A percentile compares a stretch with the other conserved stretches of the same genome.
phyloP scores from a whole-genome alignment of 306 rosid species.

The Citrullus mucosospermus region DNA sequence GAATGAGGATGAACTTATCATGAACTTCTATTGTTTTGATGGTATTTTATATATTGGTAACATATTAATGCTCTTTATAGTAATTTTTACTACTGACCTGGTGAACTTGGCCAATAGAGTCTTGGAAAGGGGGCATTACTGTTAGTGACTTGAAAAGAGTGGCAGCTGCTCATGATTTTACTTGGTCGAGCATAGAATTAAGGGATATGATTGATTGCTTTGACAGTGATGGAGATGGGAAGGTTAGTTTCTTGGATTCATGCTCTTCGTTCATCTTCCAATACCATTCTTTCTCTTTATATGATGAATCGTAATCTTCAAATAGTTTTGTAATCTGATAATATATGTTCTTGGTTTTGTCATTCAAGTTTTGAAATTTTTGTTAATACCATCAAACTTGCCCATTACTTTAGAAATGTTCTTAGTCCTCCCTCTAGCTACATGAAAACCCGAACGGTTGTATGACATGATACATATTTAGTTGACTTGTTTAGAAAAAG shows the following conservation, averaged over 20 bases:
- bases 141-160: slow-evolving; percentile 45
- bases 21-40: slow-evolving; percentile 73
- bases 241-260: slow-evolving; percentile 27
- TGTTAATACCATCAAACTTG: neutral
- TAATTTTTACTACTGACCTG: slow-evolving; percentile 15
- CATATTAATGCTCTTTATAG: neutral
- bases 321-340: neutral
- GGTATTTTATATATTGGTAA: slow-evolving; percentile 34
- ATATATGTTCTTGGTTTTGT: neutral
- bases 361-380: neutral
- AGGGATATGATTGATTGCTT: slow-evolving; percentile 65
- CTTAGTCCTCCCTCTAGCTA: neutral
- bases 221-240: slow-evolving; percentile 67
- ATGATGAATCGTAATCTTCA: neutral
- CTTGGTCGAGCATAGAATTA: slow-evolving; percentile 62
- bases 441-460: neutral
- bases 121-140: slow-evolving; percentile 50
- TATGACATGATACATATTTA: neutral
- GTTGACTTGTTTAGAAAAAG: neutral
- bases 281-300: neutral
- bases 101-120: slow-evolving; percentile 32
- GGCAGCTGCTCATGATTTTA: slow-evolving; percentile 69
- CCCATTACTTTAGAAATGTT: neutral
- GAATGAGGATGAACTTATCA: slow-evolving; percentile 71
- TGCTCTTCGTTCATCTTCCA: neutral